Conservation (phyloP, 78 protist species). For the Dictyostelium intermedium region DNA sequence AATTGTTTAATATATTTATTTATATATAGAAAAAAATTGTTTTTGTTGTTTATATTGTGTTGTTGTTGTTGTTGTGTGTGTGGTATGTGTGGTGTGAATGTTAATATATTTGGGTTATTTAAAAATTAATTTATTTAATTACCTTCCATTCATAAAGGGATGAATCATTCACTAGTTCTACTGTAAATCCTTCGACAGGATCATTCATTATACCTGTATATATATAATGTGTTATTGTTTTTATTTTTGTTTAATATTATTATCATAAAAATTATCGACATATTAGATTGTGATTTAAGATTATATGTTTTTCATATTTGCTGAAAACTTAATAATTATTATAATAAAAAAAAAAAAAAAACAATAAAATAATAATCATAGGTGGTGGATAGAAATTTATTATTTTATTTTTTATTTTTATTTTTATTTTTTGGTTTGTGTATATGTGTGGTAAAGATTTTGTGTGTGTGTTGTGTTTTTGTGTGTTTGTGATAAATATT, state of each 20-base stretch:
- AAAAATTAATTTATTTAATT: not conserved
- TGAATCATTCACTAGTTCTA: constrained; percentile 54
- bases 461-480: not conserved
- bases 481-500: not conserved
- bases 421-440: not conserved
- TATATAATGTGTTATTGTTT: not conserved
- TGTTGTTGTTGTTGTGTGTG: not conserved
- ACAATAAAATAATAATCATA: not conserved
- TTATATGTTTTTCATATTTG: not conserved
- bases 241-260: not conserved
- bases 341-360: not conserved
- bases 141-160: constrained; percentile 62
- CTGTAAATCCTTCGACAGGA: constrained; percentile 73
- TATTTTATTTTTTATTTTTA: too few species aligned
- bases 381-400: too few species aligned
- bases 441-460: not conserved
- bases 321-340: not conserved
- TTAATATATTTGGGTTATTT: not conserved
- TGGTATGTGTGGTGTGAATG: not conserved
- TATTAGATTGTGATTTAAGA: not conserved
- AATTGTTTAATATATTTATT: not conserved
- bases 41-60: not conserved
- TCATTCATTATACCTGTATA: constrained; percentile 63
- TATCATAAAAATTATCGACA: not conserved
- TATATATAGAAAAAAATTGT: not conserved